Conservation (phyloP, 768 basidiomycete species). For the Leccinellum luteum region DNA sequence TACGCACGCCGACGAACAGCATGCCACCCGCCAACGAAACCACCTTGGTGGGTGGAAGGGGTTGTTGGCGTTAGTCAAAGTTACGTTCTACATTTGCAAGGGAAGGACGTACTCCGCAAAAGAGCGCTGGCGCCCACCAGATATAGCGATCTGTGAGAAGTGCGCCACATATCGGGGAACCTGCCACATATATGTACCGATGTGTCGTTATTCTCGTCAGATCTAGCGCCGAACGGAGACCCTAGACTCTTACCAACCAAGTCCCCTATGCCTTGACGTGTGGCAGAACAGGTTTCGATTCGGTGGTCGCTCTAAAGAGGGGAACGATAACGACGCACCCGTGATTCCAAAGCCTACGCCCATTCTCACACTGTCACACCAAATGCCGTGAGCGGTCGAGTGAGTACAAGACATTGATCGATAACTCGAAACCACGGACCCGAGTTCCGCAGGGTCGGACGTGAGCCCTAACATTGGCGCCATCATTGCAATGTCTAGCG, state of each 20-base stretch:
- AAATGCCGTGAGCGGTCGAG: background rate
- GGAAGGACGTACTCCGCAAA: conserved; percentile 38
- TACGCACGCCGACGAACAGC: conserved; percentile 16
- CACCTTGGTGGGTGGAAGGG: conserved; percentile 1
- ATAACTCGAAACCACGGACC: conserved; percentile 26
- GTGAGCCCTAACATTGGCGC: conserved; percentile 48
- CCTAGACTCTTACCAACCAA: conserved; percentile 17
- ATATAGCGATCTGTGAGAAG: conserved; percentile 46
- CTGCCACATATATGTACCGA: conserved; percentile 31
- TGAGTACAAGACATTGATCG: background rate
- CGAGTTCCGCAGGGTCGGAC: conserved; percentile 49
- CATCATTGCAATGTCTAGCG: conserved; percentile 37
- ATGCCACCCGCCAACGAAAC: conserved; percentile 2
- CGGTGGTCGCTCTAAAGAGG: background rate
- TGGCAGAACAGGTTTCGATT: background rate
- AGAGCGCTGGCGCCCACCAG: conserved; percentile 59
- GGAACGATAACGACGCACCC: conserved; percentile 24
- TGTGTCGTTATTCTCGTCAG: background rate
- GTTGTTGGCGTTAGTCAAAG: background rate
- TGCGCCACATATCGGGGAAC: conserved; percentile 57
- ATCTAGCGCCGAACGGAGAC: background rate
- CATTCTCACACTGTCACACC: conserved; percentile 32
- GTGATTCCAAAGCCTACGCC: conserved; percentile 48
- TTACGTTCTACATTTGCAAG: background rate
- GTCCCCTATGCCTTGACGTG: conserved; percentile 20